A percentile compares a stretch with the other conserved stretches of the same genome.
These are phyloP conservation scores for Pseudogymnoascus sp. DNA, from an alignment of 2,329 filamentous ascomycete genomes.

Conservation along the genomic window DNA sequence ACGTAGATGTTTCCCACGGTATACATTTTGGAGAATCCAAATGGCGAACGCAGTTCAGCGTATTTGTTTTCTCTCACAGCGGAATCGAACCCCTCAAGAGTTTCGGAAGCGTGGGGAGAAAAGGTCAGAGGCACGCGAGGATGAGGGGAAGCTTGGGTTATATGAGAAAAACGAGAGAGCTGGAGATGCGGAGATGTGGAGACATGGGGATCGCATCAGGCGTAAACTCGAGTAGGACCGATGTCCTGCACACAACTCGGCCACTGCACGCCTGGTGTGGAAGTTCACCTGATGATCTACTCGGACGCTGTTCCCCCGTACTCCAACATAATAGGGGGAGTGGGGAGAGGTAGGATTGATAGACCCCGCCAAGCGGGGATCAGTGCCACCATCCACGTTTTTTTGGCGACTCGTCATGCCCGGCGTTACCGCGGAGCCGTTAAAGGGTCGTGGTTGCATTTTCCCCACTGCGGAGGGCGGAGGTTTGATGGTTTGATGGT, in stretches of 20 bases:
- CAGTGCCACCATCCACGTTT: not conserved
- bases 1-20: slow-evolving; percentile 25
- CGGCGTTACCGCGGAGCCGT: not conserved
- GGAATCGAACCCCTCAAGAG: slow-evolving; percentile 1
- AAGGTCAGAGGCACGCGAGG: not conserved
- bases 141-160: slow-evolving; percentile 2
- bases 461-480: not conserved
- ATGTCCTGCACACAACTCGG: not conserved
- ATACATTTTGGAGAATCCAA: slow-evolving; percentile 16
- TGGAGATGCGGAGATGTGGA: slow-evolving; percentile 1
- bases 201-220: not conserved
- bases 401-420: not conserved
- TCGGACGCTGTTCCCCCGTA: slow-evolving; percentile 5
- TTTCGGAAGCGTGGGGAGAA: not conserved
- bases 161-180: not conserved
- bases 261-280: not conserved
- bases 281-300: slow-evolving; percentile 2
- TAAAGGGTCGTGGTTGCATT: slow-evolving; percentile 1
- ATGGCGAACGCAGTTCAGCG: slow-evolving; percentile 3
- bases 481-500: not conserved
- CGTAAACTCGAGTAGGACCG: slow-evolving; percentile 3
- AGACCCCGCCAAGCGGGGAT: not conserved
- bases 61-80: not conserved
- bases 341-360: not conserved
- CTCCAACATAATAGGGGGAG: not conserved